Percentiles rank a stretch among this genome's conserved stretches.
phyloP scores from a whole-genome alignment of 2,329 filamentous ascomycete genomes.

The Fusarium burgessii region DNA sequence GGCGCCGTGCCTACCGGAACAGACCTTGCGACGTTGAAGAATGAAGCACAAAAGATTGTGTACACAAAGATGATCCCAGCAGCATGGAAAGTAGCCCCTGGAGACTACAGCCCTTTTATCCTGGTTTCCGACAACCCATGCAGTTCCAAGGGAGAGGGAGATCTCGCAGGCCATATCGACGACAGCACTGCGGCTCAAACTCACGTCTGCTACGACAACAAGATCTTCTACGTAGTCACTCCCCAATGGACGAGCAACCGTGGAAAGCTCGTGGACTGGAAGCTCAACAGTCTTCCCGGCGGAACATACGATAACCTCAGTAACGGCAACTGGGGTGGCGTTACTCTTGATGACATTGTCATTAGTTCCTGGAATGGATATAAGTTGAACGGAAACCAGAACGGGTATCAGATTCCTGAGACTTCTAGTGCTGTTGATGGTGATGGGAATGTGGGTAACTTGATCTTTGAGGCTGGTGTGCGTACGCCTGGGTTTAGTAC shows the following conservation, averaged over 20 bases:
- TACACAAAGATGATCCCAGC: neutral
- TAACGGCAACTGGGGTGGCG: neutral
- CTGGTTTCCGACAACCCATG: neutral
- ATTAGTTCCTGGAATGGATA: neutral
- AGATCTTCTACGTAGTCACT: neutral
- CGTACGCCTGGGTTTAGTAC: neutral
- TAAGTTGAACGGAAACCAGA: neutral
- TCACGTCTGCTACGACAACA: neutral
- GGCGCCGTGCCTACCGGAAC: neutral
- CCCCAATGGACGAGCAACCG: neutral
- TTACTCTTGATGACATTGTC: neutral
- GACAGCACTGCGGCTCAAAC: neutral
- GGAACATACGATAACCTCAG: neutral
- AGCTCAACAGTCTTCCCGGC: neutral
- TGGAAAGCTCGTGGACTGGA: neutral
- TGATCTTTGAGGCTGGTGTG: neutral
- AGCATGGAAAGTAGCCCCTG: neutral
- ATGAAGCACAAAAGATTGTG: neutral
- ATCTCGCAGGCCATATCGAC: neutral
- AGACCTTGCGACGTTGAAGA: neutral
- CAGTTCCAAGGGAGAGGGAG: neutral
- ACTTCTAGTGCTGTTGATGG: neutral
- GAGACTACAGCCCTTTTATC: neutral
- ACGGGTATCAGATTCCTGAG: neutral
- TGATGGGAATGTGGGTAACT: neutral